These are phyloP conservation scores for Tetragonia tetragonoides DNA, from an alignment of 148 eudicot genomes.

Conservation along the genomic window DNA sequence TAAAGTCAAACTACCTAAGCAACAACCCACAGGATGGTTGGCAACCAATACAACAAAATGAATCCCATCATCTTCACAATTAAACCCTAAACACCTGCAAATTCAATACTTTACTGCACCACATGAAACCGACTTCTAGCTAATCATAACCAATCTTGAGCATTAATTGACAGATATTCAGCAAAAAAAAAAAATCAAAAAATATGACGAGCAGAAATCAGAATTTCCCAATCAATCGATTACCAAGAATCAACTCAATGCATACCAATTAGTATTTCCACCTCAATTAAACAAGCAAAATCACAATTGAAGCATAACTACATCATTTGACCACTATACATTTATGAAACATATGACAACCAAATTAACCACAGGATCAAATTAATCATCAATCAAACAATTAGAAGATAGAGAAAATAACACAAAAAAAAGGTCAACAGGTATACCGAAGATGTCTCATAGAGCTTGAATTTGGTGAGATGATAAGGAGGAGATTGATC, in stretches of 20 bases:
- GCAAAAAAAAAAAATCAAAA: background rate
- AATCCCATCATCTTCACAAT: background rate
- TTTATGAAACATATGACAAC: background rate
- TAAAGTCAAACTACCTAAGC: slow-evolving; percentile 4
- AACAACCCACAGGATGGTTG: background rate
- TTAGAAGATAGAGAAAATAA: slow-evolving; percentile 1
- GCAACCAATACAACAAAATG: background rate
- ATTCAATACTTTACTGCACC: background rate
- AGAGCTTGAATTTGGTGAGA: slow-evolving; percentile 75
- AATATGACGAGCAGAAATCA: too few species aligned
- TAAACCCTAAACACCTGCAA: slow-evolving; percentile 6
- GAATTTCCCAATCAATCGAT: slow-evolving; percentile 7
- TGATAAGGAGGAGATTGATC: slow-evolving; percentile 28
- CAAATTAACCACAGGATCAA: background rate
- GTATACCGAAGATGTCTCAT: slow-evolving; percentile 87
- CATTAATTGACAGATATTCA: background rate
- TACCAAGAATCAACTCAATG: background rate
- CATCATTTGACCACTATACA: background rate
- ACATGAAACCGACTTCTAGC: background rate
- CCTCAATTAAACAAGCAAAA: background rate
- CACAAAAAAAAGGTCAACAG: background rate
- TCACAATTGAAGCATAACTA: background rate
- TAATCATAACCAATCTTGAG: background rate
- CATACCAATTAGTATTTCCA: background rate
- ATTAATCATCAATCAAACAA: background rate